Conservation (phyloP, 768 basidiomycete species). For the Nevesoporus exiguus region DNA sequence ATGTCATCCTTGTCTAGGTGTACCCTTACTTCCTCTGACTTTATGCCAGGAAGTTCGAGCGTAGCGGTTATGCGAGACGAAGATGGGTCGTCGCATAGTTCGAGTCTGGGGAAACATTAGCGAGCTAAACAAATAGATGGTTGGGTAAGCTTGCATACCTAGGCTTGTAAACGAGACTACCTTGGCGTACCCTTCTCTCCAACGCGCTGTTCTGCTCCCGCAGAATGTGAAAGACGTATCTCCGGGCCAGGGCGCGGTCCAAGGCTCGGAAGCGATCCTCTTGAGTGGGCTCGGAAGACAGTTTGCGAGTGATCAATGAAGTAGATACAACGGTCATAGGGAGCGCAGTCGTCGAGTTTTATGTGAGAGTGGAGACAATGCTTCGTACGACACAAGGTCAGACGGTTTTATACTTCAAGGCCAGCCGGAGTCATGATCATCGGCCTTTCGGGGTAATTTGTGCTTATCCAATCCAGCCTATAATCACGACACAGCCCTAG, state of each 20-base stretch:
- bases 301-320: conserved; percentile 19
- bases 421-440: not conserved
- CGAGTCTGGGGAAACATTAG: conserved; percentile 32
- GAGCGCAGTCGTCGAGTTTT: no score
- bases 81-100: conserved; percentile 37
- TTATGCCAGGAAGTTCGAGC: conserved; percentile 41
- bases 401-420: not conserved
- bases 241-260: conserved; percentile 31
- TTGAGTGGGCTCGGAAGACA: conserved; percentile 22
- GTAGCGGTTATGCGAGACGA: conserved; percentile 33
- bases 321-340: conserved; percentile 26
- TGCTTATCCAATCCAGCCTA: not conserved
- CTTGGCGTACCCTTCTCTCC: conserved; percentile 23
- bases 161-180: conserved; percentile 32
- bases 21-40: conserved; percentile 33
- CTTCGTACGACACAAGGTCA: conserved; percentile 1
- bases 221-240: conserved; percentile 26
- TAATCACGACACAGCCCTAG: not conserved
- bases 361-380: no score
- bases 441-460: not conserved
- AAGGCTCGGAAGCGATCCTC: conserved; percentile 30
- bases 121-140: not conserved
- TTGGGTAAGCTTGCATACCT: conserved; percentile 20
- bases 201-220: conserved; percentile 18
- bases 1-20: conserved; percentile 29